phyloP scores from a whole-genome alignment of 2,329 filamentous ascomycete species.

The Trichoderma arundinaceum region DNA sequence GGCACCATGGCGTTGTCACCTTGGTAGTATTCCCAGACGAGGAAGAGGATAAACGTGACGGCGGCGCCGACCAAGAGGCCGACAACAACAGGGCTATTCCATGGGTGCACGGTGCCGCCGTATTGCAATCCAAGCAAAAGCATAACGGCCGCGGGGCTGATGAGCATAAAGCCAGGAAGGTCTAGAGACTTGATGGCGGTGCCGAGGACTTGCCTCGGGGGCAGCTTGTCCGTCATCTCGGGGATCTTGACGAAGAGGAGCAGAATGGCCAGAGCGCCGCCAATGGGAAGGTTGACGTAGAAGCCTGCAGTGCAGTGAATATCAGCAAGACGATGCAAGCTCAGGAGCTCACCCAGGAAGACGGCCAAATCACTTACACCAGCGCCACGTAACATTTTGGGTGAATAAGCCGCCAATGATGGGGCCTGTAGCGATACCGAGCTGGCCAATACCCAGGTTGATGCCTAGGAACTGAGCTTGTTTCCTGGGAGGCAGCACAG shows the following conservation, averaged over 20 bases:
- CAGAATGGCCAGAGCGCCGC: not conserved
- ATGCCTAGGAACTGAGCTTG: not conserved
- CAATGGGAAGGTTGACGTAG: constrained; percentile 9
- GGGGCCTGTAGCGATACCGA: not conserved
- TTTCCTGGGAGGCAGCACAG: constrained; percentile 39
- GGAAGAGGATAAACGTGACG: constrained; percentile 37
- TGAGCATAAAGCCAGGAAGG: not conserved
- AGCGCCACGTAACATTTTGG: not conserved
- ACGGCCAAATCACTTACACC: not conserved
- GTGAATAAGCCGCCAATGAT: not conserved
- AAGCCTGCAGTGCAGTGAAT: not conserved
- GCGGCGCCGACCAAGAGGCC: not conserved
- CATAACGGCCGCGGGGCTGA: not conserved
- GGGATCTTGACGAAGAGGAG: not conserved
- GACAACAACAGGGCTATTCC: constrained; percentile 9
- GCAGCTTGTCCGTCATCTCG: not conserved
- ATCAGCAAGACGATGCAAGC: not conserved
- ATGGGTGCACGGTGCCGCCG: not conserved
- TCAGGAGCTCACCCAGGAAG: not conserved
- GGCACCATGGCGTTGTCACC: constrained; percentile 49
- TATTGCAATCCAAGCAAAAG: constrained; percentile 3
- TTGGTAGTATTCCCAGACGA: constrained; percentile 48
- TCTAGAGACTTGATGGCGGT: not conserved
- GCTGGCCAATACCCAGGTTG: not conserved
- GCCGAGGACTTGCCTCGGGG: not conserved